These are phyloP conservation scores for Naganishia liquefaciens DNA, from an alignment of 1,284 basidiomycete genomes.

Conservation along the genomic window DNA sequence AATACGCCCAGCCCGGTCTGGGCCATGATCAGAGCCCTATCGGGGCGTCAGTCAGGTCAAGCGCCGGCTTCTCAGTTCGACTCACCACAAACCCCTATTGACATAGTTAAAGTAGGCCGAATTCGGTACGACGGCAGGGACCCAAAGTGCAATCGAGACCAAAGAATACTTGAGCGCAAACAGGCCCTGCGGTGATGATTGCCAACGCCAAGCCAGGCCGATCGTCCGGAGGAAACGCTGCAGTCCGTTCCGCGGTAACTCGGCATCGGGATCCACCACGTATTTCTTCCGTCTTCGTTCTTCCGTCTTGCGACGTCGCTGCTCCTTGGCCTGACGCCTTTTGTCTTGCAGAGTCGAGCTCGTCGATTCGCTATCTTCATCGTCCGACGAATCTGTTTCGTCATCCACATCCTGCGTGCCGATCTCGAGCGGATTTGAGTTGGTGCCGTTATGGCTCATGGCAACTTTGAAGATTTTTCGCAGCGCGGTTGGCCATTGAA, in stretches of 20 bases:
- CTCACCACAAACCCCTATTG: conserved; percentile 26
- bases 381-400: conserved; percentile 30
- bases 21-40: conserved; percentile 69
- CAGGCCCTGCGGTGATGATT: conserved; percentile 44
- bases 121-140: conserved; percentile 57
- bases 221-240: conserved; percentile 43
- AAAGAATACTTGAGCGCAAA: conserved; percentile 64
- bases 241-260: conserved; percentile 43
- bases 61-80: too few relatives aligned
- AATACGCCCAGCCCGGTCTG: conserved; percentile 66
- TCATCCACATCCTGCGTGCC: conserved; percentile 35
- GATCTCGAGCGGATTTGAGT: conserved; percentile 43
- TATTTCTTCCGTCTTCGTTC: conserved; percentile 16
- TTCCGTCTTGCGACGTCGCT: conserved; percentile 22
- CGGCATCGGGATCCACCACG: conserved; percentile 46
- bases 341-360: conserved; percentile 27
- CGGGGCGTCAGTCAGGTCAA: conserved; percentile 41
- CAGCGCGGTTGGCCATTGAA: conserved; percentile 56
- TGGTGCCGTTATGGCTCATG: conserved; percentile 31
- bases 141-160: conserved; percentile 62
- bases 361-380: conserved; percentile 34
- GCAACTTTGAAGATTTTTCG: conserved; percentile 50
- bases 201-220: conserved; percentile 36
- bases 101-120: conserved; percentile 51
- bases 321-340: conserved; percentile 31